These are phyloP conservation scores for Fistulinella prunicolor DNA, from an alignment of 768 basidiomycete genomes.

Conservation along the genomic window DNA sequence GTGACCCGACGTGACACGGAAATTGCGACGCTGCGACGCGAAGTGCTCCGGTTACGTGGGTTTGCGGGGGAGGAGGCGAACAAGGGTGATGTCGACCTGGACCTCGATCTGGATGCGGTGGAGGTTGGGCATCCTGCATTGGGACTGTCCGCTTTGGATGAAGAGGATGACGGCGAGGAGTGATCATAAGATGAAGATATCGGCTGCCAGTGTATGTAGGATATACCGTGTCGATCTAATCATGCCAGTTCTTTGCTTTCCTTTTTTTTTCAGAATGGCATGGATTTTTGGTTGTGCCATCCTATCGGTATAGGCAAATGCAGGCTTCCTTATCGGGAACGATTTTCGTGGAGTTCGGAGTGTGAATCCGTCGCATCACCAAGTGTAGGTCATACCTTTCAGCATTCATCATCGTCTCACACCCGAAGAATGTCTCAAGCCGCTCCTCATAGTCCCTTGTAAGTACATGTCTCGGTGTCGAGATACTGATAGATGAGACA, in stretches of 20 bases:
- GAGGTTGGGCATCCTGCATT: conserved; percentile 21
- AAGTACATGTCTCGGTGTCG: conserved; percentile 13
- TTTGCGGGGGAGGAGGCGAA: conserved; percentile 25
- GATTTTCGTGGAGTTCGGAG: conserved; percentile 29
- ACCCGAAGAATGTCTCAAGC: conserved; percentile 20
- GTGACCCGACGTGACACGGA: conserved; percentile 80
- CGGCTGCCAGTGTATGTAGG: no score
- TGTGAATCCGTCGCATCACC: conserved; percentile 6
- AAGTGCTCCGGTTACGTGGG: conserved; percentile 58
- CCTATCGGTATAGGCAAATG: no score
- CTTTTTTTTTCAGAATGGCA: no score
- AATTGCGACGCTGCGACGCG: conserved; percentile 61
- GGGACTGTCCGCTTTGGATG: conserved; percentile 27
- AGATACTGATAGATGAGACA: neutral
- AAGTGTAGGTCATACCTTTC: no score
- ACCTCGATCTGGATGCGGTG: conserved; percentile 31
- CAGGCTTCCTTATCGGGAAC: conserved; percentile 19
- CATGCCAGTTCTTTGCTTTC: conserved; percentile 3
- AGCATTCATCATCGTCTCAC: no score
- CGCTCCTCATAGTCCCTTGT: conserved; percentile 41
- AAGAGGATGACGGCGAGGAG: conserved; percentile 34
- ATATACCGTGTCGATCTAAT: conserved; percentile 12
- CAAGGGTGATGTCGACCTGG: conserved; percentile 26
- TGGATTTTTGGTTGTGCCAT: no score
- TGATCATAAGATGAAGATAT: no score